Conservation (phyloP, 2,329 filamentous ascomycete species). For the Celoporthe dispersa region DNA sequence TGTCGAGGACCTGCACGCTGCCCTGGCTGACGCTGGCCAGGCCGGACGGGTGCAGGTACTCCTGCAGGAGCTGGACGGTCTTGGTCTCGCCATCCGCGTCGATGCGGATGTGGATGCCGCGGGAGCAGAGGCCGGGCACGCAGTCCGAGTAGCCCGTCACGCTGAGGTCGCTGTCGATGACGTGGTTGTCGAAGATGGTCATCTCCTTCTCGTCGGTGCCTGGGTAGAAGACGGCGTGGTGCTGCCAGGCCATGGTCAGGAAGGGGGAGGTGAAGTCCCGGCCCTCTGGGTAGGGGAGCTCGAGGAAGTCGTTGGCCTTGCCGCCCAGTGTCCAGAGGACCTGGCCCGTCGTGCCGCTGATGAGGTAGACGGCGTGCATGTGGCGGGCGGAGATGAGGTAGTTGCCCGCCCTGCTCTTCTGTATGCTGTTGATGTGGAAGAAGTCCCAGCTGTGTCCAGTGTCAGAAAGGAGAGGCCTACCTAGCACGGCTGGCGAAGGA, state of each 20-base stretch:
- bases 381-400: slow-evolving; percentile 44
- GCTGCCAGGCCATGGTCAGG: slow-evolving; percentile 47
- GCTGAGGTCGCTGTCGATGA: slow-evolving; percentile 12
- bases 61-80: slow-evolving; percentile 46
- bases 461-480: too few relatives aligned
- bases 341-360: slow-evolving; percentile 39
- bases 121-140: slow-evolving; percentile 26
- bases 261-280: slow-evolving; percentile 41
- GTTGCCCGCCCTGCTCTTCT: slow-evolving; percentile 41
- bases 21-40: slow-evolving; percentile 45
- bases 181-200: slow-evolving; percentile 52
- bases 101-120: slow-evolving; percentile 44
- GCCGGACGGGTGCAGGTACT: slow-evolving; percentile 44
- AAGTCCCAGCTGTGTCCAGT: slow-evolving; percentile 40
- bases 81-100: slow-evolving; percentile 39
- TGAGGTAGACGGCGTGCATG: slow-evolving; percentile 37
- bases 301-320: slow-evolving; percentile 40
- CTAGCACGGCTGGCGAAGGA: background rate
- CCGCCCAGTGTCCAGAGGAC: slow-evolving; percentile 44
- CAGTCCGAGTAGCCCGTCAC: slow-evolving; percentile 27
- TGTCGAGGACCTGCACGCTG: slow-evolving; percentile 43
- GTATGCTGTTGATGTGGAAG: slow-evolving; percentile 44
- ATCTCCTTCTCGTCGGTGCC: slow-evolving; percentile 44
- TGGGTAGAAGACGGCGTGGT: slow-evolving; percentile 41
- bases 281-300: slow-evolving; percentile 37